phyloP scores from a whole-genome alignment of 2,329 filamentous ascomycete genomes.

The Aureobasidium vineae region DNA sequence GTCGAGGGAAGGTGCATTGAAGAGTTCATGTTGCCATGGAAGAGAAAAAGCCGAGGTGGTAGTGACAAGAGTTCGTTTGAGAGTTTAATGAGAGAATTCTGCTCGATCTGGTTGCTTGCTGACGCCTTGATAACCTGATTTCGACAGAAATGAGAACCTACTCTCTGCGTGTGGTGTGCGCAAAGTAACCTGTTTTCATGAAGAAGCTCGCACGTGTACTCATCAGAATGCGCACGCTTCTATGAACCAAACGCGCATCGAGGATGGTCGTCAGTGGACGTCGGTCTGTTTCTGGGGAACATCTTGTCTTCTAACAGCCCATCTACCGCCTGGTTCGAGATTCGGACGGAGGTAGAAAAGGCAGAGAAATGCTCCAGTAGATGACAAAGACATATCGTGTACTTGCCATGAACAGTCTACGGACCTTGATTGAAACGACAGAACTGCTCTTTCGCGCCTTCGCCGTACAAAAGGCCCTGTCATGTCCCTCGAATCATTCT shows the following conservation, averaged over 20 bases:
- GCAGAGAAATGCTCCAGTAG: background rate
- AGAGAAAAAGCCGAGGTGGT: background rate
- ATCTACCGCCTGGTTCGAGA: too few relatives aligned
- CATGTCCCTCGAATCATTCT: background rate
- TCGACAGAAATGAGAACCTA: background rate
- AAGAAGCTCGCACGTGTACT: too few relatives aligned
- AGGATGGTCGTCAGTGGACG: background rate
- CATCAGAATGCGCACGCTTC: background rate
- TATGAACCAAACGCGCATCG: background rate
- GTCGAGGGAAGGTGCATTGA: too few relatives aligned
- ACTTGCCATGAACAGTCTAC: background rate
- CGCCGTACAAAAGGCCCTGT: background rate
- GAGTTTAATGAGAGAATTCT: background rate
- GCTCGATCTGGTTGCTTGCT: background rate
- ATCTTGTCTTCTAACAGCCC: background rate
- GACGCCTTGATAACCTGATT: too few relatives aligned
- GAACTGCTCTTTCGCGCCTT: background rate
- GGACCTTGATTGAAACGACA: background rate
- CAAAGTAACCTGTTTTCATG: background rate
- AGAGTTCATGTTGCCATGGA: background rate
- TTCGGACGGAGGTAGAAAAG: too few relatives aligned
- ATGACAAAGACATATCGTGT: background rate
- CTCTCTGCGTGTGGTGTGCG: background rate
- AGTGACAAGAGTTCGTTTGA: background rate
- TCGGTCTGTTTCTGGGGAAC: background rate